A percentile compares a stretch with the other conserved stretches of the same genome.
These are phyloP conservation scores for Claviceps purpurea DNA, from an alignment of 2,329 filamentous ascomycete species.

Conservation along the genomic window DNA sequence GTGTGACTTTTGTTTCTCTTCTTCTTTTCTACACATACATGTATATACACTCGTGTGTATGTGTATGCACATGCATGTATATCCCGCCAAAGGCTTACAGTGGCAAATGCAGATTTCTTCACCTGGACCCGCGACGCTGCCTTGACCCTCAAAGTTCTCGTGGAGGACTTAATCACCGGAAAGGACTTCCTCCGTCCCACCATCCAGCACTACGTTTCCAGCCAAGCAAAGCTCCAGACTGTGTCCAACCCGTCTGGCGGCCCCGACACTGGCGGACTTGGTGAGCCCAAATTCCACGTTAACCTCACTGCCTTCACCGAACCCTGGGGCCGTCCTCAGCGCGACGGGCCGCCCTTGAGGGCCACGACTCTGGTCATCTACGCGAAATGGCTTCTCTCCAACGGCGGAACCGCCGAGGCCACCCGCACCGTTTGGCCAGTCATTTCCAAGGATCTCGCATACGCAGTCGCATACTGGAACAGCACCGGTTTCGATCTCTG, in stretches of 20 bases:
- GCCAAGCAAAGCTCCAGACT: slow-evolving; percentile 51
- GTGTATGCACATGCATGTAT: too few relatives aligned
- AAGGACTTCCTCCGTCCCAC: slow-evolving; percentile 44
- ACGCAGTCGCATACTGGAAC: slow-evolving; percentile 61
- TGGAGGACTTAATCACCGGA: slow-evolving; percentile 47
- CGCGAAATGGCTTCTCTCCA: slow-evolving; percentile 55
- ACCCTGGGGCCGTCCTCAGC: slow-evolving; percentile 60
- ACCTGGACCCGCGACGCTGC: slow-evolving; percentile 66
- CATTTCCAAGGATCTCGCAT: slow-evolving; percentile 61
- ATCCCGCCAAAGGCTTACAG: not conserved
- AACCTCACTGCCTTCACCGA: slow-evolving; percentile 50
- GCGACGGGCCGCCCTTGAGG: slow-evolving; percentile 65
- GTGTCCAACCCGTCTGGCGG: slow-evolving; percentile 55
- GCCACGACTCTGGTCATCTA: slow-evolving; percentile 63
- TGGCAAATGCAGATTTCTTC: slow-evolving; percentile 45
- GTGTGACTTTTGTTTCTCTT: not conserved
- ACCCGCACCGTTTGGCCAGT: slow-evolving; percentile 54
- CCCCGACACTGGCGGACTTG: slow-evolving; percentile 38
- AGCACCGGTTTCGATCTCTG: slow-evolving; percentile 61
- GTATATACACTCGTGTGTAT: too few relatives aligned
- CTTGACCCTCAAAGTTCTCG: slow-evolving; percentile 53
- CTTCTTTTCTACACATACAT: not conserved
- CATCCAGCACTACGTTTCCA: slow-evolving; percentile 53
- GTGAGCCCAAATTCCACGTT: slow-evolving; percentile 59
- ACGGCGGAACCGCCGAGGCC: slow-evolving; percentile 48